phyloP scores from a whole-genome alignment of 768 basidiomycete species.

The Amyloporia xantha region DNA sequence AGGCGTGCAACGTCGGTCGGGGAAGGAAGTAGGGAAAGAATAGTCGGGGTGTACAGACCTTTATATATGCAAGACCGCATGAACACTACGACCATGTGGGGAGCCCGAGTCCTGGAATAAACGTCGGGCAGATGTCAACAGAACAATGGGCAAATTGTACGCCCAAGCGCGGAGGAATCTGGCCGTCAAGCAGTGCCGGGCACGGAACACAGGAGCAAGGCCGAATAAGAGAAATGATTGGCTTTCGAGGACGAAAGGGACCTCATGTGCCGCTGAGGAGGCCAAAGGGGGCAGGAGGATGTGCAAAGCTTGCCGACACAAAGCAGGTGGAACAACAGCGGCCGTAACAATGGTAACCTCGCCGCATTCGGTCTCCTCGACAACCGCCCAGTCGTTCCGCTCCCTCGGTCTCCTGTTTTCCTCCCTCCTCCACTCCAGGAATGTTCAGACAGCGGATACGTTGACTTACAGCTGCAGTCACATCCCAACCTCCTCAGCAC shows the following conservation, averaged over 20 bases:
- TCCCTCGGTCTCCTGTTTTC: neutral
- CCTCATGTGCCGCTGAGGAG: too few species aligned
- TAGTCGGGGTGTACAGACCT: neutral
- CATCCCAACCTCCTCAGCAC: too few species aligned
- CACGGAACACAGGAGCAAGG: too few species aligned
- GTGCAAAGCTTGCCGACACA: neutral
- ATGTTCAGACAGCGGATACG: too few species aligned
- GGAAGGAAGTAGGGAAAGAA: neutral
- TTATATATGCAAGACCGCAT: constrained; percentile 1
- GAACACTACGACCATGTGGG: neutral
- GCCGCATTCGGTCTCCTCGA: neutral
- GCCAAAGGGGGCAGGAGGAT: neutral
- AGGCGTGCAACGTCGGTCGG: constrained; percentile 1
- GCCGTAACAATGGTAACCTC: neutral
- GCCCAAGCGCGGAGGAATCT: too few species aligned
- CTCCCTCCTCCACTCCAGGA: neutral
- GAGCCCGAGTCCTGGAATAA: too few species aligned
- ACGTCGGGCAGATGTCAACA: too few species aligned
- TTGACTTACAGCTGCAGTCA: too few species aligned
- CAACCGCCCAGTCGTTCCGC: neutral
- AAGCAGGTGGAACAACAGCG: neutral
- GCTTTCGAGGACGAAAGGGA: neutral
- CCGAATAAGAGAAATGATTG: too few species aligned
- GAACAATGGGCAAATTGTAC: too few species aligned
- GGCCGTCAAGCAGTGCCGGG: too few species aligned